Evolutionary conservation across 192 early-diverging fungal genomes (phyloP), one percentile per base, ranked within the genome.

Genomic region (Haplosporangium gracile): DNA sequence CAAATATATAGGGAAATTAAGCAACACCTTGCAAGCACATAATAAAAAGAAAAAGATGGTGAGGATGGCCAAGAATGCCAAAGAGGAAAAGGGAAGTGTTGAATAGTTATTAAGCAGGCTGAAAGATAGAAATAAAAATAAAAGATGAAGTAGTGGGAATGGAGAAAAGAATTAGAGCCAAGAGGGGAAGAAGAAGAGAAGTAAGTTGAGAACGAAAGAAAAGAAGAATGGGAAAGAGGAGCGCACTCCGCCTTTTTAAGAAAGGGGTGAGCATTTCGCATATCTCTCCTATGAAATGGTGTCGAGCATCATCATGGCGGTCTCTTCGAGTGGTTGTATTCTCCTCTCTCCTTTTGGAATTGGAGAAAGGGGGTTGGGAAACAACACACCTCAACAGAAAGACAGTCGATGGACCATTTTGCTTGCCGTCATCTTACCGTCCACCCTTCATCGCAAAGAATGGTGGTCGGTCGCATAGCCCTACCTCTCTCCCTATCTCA

Each of bases 141-240:
- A 60, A 29, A 75, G 24, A 32, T 22, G 22, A 36, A 55, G 55
- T 22, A 26, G 3, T 36, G 24, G 63, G 42, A 26, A 55, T 18
- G 34, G 38, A 75, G 51, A 49, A 49, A 85, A 63, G 29, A 43
- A 60, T 10, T 6, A 53, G 42, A 57, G 36, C n/a, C 57, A 68
- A 47, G 38, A 79, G 26, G 32, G 51, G 42, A 55, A 40, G 36
- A 68, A 53, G 63, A 49, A 85, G 39, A 40, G 53, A 53, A n/a
- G 69, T 65, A 5, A 29, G 40, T 22, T 26, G 63, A 75, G 65
- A 72, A 43, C 40, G 70, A 74, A 39, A 13, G 45, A 55, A 10
- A 45, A 49, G 69, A 55, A 69, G 49, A 69, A 45, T 42, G 11
- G 57, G 68, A 70, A 34, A 22, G 16, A 70, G 32, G 38, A 45